phyloP scores from a whole-genome alignment of 495 filamentous ascomycete genomes.

The Hyaloscypha bicolor region DNA sequence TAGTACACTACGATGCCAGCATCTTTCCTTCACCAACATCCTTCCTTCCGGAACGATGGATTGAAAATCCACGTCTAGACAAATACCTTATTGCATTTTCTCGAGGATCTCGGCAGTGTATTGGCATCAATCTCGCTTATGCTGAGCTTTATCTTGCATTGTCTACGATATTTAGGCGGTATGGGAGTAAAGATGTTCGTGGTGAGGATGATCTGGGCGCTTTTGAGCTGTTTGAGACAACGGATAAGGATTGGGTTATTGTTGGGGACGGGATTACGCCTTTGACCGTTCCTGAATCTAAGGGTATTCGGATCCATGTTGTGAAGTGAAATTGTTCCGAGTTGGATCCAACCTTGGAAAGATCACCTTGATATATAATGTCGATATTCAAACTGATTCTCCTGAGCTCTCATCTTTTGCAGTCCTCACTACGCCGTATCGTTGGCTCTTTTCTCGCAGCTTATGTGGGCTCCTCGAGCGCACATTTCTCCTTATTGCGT shows the following conservation, averaged over 20 bases:
- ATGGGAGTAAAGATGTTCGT: constrained; percentile 6
- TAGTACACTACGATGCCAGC: constrained; percentile 46
- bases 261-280: neutral
- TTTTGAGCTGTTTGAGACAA: neutral
- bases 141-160: constrained; percentile 44
- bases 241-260: neutral
- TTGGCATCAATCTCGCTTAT: constrained; percentile 54
- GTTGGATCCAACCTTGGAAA: neutral
- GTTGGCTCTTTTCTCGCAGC: neutral
- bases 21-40: constrained; percentile 49
- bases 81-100: constrained; percentile 52
- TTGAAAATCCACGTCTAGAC: constrained; percentile 27
- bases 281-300: neutral
- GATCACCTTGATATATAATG: neutral
- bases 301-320: neutral
- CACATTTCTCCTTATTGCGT: neutral
- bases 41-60: constrained; percentile 33
- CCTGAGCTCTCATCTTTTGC: no score
- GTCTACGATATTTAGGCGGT: constrained; percentile 38
- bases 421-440: neutral
- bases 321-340: neutral
- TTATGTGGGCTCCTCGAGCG: neutral
- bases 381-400: no score
- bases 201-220: neutral
- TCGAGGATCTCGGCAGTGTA: constrained; percentile 49